A percentile compares a stretch with the other conserved stretches of the same genome.
Evolutionary conservation across 331 rosid species (phyloP).

Genomic region (Rosa hybrid): DNA sequence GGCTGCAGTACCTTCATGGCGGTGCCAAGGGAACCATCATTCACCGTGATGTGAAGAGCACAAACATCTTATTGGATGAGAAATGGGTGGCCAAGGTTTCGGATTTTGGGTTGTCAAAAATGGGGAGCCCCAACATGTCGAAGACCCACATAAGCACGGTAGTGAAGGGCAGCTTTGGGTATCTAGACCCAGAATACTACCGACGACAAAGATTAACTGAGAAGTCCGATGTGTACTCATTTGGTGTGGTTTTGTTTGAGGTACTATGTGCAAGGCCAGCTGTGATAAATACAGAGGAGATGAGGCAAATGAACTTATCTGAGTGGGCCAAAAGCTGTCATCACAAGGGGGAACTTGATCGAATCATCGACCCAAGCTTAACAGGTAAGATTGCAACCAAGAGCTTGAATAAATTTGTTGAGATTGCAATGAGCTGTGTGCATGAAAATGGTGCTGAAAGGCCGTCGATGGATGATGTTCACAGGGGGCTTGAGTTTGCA

Average conservation of each 20-base stretch:
- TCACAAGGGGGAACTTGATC: neutral
- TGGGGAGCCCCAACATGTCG: slow-evolving; percentile 31
- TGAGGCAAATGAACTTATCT: slow-evolving; percentile 40
- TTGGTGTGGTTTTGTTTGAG: slow-evolving; percentile 67
- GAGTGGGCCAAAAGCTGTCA: slow-evolving; percentile 44
- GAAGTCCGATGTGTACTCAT: slow-evolving; percentile 73
- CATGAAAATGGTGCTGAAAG: slow-evolving; percentile 41
- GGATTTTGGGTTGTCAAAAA: slow-evolving; percentile 57
- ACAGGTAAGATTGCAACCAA: slow-evolving; percentile 20
- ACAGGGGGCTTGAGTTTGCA: slow-evolving; percentile 53
- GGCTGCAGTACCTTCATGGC: slow-evolving; percentile 23
- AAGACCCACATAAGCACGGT: slow-evolving; percentile 56
- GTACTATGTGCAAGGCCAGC: slow-evolving; percentile 51
- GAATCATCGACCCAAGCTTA: slow-evolving; percentile 49
- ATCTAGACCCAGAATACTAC: slow-evolving; percentile 69
- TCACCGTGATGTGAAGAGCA: slow-evolving; percentile 32
- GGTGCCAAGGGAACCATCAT: slow-evolving; percentile 22
- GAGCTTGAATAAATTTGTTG: slow-evolving; percentile 49
- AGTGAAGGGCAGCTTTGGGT: slow-evolving; percentile 66
- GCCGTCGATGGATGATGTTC: slow-evolving; percentile 61
- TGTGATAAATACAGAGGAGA: slow-evolving; percentile 27
- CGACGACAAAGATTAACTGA: slow-evolving; percentile 55
- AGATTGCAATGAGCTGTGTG: slow-evolving; percentile 45
- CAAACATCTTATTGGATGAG: slow-evolving; percentile 22
- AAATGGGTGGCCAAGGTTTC: slow-evolving; percentile 54